Evolutionary conservation across 1,284 basidiomycete genomes (phyloP).

Genomic region (Ganoderma leucocontextum): DNA sequence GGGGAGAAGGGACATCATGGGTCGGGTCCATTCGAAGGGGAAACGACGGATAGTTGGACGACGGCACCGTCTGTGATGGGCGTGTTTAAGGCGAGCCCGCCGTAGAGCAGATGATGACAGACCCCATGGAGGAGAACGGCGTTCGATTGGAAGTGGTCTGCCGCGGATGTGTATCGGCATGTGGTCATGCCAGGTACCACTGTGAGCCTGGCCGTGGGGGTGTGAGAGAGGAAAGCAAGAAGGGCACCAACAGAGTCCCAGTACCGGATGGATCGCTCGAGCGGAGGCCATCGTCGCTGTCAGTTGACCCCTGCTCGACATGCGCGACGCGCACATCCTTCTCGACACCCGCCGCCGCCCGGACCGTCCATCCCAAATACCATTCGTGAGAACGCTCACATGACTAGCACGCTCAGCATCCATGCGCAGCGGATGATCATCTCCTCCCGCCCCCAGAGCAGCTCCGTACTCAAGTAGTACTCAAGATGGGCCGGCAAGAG

Average conservation of each 20-base stretch:
- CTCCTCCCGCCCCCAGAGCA: no score
- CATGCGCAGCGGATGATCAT: no score
- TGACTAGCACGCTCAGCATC: background rate
- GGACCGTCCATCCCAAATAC: background rate
- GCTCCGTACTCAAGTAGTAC: no score
- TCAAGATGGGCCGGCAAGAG: no score
- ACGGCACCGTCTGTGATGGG: background rate
- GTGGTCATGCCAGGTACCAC: background rate
- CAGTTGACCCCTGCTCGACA: background rate
- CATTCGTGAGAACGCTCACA: background rate
- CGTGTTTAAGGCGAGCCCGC: background rate
- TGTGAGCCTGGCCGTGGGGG: background rate
- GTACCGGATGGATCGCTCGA: background rate
- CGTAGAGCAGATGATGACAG: background rate
- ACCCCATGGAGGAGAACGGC: background rate
- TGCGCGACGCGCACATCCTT: background rate
- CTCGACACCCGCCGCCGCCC: background rate
- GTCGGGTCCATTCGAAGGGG: background rate
- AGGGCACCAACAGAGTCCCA: background rate
- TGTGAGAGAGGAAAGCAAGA: background rate
- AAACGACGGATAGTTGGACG: background rate
- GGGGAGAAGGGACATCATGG: conserved; percentile 1
- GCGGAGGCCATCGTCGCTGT: conserved; percentile 2
- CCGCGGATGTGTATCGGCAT: background rate
- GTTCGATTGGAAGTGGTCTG: background rate